These are phyloP conservation scores for Phyllosticta citribraziliensis DNA, from an alignment of 2,329 filamentous ascomycete species.

Conservation along the genomic window DNA sequence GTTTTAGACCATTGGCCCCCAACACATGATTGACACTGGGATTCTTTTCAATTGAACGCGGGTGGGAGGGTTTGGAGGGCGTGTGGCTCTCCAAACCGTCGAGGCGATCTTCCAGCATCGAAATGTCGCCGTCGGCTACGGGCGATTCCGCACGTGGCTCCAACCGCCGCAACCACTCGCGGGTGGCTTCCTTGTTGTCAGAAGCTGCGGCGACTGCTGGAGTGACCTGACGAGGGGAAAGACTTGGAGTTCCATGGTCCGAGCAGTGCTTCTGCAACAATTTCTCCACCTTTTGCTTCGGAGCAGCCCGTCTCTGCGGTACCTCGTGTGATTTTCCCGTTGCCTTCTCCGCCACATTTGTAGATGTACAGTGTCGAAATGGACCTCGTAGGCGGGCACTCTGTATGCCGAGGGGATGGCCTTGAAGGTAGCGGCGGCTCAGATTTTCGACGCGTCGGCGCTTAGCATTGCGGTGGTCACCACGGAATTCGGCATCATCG, in stretches of 20 bases:
- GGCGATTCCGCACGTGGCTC: neutral
- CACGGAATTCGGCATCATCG: neutral
- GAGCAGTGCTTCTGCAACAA: too few relatives aligned
- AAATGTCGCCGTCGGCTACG: neutral
- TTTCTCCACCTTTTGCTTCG: too few relatives aligned
- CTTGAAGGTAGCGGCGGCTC: constrained; percentile 49
- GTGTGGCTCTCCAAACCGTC: neutral
- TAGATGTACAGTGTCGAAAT: constrained; percentile 28
- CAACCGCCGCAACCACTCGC: neutral
- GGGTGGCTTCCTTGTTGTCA: neutral
- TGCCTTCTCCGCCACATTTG: too few relatives aligned
- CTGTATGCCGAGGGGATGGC: constrained; percentile 46
- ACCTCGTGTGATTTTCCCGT: neutral
- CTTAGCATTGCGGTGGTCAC: constrained; percentile 37
- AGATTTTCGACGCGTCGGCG: constrained; percentile 49
- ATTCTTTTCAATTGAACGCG: neutral
- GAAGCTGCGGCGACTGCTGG: neutral
- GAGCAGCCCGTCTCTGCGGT: too few relatives aligned
- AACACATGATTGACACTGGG: neutral
- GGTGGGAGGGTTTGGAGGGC: neutral
- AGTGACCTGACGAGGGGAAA: neutral
- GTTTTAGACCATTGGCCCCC: neutral
- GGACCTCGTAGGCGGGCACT: constrained; percentile 55
- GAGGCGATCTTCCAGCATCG: neutral
- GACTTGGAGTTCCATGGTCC: too few relatives aligned